Evolutionary conservation across 2,329 filamentous ascomycete species (phyloP).

Genomic region (Xylaria sp.): DNA sequence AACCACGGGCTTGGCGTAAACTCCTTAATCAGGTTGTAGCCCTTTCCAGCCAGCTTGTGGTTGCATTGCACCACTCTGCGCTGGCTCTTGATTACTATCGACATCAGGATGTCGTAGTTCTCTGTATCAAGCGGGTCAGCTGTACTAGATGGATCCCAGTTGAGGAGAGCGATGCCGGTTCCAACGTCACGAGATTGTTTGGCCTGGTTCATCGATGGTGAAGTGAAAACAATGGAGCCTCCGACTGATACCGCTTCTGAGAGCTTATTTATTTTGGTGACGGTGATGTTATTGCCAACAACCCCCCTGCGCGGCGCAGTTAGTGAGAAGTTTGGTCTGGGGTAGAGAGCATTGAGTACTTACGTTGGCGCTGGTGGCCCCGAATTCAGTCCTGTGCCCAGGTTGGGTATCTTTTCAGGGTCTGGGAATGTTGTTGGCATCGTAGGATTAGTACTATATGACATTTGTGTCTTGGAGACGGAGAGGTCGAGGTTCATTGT

Average conservation of each 20-base stretch:
- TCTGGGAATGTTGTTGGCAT: constrained; percentile 1
- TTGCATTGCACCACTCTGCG: constrained; percentile 22
- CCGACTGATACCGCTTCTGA: constrained; percentile 5
- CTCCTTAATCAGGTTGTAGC: constrained; percentile 17
- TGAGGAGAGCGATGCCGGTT: constrained; percentile 25
- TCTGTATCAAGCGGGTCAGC: constrained; percentile 20
- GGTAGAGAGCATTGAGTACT: neutral
- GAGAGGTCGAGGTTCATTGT: constrained; percentile 19
- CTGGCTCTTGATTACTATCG: constrained; percentile 22
- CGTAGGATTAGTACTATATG: constrained; percentile 15
- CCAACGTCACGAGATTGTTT: constrained; percentile 14
- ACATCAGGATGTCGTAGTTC: constrained; percentile 26
- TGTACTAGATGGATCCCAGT: constrained; percentile 11
- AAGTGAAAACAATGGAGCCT: constrained; percentile 26
- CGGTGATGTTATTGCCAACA: constrained; percentile 17
- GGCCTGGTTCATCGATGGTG: constrained; percentile 19
- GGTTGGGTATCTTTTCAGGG: constrained; percentile 18
- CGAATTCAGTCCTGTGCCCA: constrained; percentile 15
- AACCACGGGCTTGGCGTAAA: constrained; percentile 26
- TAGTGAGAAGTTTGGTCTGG: neutral
- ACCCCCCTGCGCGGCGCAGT: constrained; percentile 12
- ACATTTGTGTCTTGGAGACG: constrained; percentile 26
- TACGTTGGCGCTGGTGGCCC: neutral
- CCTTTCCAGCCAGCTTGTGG: constrained; percentile 17
- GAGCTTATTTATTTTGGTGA: constrained; percentile 24